These are phyloP conservation scores for Desmodesmus armatus DNA, from an alignment of 139 green algal genomes.

Conservation along the genomic window DNA sequence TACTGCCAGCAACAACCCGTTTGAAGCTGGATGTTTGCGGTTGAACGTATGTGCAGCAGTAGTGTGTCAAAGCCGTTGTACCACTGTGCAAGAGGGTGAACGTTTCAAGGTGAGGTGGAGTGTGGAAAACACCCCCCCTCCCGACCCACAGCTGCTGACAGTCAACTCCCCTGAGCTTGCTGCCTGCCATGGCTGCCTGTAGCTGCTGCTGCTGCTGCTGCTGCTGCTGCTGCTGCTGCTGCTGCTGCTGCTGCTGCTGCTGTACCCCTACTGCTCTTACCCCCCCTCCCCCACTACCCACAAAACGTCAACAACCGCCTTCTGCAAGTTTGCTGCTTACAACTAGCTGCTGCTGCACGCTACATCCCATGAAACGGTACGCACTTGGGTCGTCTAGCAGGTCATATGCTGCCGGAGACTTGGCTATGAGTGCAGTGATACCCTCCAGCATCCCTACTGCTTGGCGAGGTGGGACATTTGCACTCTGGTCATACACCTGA, in stretches of 20 bases:
- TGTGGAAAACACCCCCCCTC: neutral
- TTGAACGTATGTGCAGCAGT: neutral
- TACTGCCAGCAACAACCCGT: neutral
- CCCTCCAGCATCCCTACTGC: conserved; percentile 26
- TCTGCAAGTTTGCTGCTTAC: neutral
- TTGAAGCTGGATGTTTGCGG: neutral
- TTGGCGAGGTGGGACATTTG: neutral
- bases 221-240: too few relatives aligned
- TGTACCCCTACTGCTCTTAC: too few relatives aligned
- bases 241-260: too few relatives aligned
- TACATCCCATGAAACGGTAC: neutral
- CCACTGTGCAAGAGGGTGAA: neutral
- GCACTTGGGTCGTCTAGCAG: conserved; percentile 27
- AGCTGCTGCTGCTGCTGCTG: too few relatives aligned
- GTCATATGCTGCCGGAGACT: conserved; percentile 27
- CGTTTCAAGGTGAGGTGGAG: neutral
- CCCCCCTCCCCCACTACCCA: too few relatives aligned
- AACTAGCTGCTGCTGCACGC: neutral
- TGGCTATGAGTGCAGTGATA: conserved; percentile 29
- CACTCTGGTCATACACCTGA: conserved; percentile 37
- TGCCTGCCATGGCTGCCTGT: too few relatives aligned
- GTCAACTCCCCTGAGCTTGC: too few relatives aligned
- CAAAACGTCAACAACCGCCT: neutral
- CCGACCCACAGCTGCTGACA: too few relatives aligned
- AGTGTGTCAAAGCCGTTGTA: neutral